Percentiles rank a stretch among this genome's conserved stretches.
Evolutionary conservation across 2,329 filamentous ascomycete species (phyloP).

Genomic region (Penicillium nordicum): DNA sequence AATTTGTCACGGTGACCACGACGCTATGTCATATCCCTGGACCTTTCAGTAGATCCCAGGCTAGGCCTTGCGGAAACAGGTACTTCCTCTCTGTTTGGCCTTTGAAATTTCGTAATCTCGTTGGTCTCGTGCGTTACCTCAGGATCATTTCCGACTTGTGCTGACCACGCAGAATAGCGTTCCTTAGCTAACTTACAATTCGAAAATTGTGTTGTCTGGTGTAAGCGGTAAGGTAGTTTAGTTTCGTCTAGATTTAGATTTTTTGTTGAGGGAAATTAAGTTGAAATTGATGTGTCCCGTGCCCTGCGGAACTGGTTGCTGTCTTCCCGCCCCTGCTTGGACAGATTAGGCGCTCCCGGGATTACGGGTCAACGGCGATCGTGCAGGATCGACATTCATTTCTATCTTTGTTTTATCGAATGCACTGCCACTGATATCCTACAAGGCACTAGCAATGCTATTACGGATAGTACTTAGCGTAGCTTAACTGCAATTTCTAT

Average conservation of each 20-base stretch:
- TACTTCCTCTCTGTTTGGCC: neutral
- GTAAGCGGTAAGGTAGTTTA: no score
- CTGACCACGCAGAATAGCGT: neutral
- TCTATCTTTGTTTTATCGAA: neutral
- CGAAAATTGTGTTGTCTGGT: neutral
- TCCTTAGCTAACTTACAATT: neutral
- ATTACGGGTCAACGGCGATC: conserved; percentile 7
- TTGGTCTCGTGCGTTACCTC: neutral
- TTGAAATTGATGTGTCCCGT: neutral
- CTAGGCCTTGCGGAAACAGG: neutral
- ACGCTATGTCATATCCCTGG: neutral
- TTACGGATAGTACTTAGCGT: neutral
- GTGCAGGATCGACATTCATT: neutral
- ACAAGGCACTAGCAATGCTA: neutral
- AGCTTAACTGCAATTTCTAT: neutral
- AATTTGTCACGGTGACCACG: neutral
- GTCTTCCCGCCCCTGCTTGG: neutral
- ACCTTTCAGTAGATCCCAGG: neutral
- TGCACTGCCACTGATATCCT: neutral
- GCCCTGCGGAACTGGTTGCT: neutral
- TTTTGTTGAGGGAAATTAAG: neutral
- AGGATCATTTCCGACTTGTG: neutral
- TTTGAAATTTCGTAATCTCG: neutral
- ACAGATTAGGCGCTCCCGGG: conserved; percentile 1
- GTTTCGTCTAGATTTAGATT: neutral